Evolutionary conservation across 108 stramenopile genomes (phyloP).

Genomic region (Nannochloropsis salina): DNA sequence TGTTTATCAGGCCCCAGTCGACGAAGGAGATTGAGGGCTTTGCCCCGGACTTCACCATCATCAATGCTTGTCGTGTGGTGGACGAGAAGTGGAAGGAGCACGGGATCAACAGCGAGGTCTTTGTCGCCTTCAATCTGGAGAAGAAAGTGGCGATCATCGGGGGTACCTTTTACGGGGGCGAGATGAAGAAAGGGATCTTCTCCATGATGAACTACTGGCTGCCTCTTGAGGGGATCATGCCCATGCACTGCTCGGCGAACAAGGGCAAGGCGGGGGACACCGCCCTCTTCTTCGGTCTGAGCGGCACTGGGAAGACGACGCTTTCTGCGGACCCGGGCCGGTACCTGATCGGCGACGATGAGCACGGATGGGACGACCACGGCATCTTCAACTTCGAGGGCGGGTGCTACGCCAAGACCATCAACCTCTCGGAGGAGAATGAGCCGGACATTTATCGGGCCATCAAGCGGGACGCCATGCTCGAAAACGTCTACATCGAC

Average conservation of each 20-base stretch:
- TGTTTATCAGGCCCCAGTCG: constrained; percentile 87
- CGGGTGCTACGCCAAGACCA: constrained; percentile 98
- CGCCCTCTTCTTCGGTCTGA: constrained; percentile 89
- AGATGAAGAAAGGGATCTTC: constrained; percentile 98
- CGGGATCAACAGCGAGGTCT: constrained; percentile 84
- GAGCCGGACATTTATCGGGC: constrained; percentile 96
- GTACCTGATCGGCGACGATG: constrained; percentile 77
- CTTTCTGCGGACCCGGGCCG: constrained; percentile 89
- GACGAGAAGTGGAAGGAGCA: constrained; percentile 81
- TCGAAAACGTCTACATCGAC: constrained; percentile 80
- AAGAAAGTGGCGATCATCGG: constrained; percentile 84
- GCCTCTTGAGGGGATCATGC: constrained; percentile 77
- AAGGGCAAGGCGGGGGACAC: constrained; percentile 57
- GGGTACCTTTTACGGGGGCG: constrained; percentile 95
- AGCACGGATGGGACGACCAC: constrained; percentile 84
- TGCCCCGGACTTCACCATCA: constrained; percentile 89
- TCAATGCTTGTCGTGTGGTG: constrained; percentile 85
- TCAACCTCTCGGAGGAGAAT: constrained; percentile 79
- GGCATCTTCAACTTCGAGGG: constrained; percentile 98
- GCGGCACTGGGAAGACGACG: constrained; percentile 93
- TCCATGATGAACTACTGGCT: constrained; percentile 97
- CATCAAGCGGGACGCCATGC: constrained; percentile 82
- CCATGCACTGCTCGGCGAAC: constrained; percentile 98
- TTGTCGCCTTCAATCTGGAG: constrained; percentile 91
- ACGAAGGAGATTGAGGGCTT: constrained; percentile 63